phyloP scores from a whole-genome alignment of 495 filamentous ascomycete genomes.

The Parathielavia hyrcaniae region DNA sequence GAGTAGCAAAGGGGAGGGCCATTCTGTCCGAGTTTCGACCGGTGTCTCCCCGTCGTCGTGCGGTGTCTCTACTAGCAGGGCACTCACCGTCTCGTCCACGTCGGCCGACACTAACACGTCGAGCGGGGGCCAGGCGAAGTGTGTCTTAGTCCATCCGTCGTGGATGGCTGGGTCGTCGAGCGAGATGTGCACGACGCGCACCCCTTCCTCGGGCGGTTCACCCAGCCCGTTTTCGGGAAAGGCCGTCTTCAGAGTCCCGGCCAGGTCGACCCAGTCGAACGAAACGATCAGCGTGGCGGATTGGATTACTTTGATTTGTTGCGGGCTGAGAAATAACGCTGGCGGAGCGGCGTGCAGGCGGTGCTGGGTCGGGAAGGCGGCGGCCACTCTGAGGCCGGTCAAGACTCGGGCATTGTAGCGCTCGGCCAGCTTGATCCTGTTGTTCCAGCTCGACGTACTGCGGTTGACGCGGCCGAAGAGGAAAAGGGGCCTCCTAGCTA shows the following conservation, averaged over 20 bases:
- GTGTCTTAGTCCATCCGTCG: constrained; percentile 1
- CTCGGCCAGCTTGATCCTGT: constrained; percentile 2
- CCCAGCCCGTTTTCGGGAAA: background rate
- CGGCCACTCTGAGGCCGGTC: constrained; percentile 5
- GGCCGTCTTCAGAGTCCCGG: background rate
- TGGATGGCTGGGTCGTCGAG: constrained; percentile 2
- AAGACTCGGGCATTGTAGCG: background rate
- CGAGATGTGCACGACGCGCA: background rate
- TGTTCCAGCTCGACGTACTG: background rate
- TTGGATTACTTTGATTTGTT: background rate
- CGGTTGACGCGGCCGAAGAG: constrained; percentile 7
- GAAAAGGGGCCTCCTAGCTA: background rate
- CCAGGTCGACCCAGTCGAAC: constrained; percentile 9
- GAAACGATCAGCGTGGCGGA: background rate
- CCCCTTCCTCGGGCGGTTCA: background rate
- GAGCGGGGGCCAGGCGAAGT: constrained; percentile 1
- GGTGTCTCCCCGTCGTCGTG: background rate
- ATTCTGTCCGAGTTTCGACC: too few species aligned
- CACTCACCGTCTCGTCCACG: constrained; percentile 2
- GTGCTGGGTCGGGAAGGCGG: constrained; percentile 4
- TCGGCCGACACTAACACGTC: background rate
- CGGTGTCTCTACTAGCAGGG: background rate
- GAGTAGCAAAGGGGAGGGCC: too few species aligned
- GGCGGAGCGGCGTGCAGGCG: constrained; percentile 1
- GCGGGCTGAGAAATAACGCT: background rate